A percentile compares a stretch with the other conserved stretches of the same genome.
These are phyloP conservation scores for Paramecium bursaria DNA, from an alignment of 73 alveolate genomes.

Conservation along the genomic window DNA sequence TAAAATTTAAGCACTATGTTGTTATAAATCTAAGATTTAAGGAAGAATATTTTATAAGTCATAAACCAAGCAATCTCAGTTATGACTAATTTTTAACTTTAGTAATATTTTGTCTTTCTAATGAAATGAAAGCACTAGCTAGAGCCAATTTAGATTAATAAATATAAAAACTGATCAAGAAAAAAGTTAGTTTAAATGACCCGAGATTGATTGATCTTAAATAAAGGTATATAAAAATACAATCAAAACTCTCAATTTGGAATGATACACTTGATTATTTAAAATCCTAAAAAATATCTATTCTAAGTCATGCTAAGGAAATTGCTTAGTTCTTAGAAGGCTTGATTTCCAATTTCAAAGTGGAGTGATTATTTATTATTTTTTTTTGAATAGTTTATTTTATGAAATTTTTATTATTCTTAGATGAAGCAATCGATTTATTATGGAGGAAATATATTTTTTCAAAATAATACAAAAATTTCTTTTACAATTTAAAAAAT, in stretches of 20 bases:
- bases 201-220: background rate
- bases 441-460: too few species aligned
- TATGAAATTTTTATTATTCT: too few species aligned
- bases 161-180: constrained; percentile 1
- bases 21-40: background rate
- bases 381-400: background rate
- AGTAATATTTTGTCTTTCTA: constrained; percentile 23
- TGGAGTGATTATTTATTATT: constrained; percentile 10
- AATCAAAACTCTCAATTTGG: background rate
- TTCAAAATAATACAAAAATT: too few species aligned
- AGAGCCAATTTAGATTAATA: background rate
- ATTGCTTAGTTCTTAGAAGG: constrained; percentile 47
- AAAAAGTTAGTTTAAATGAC: background rate
- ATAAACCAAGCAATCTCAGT: background rate
- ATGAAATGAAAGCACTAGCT: constrained; percentile 23
- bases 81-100: constrained; percentile 37
- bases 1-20: constrained; percentile 13
- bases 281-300: background rate
- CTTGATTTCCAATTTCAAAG: constrained; percentile 27
- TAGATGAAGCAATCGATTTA: too few species aligned
- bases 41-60: constrained; percentile 8
- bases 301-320: background rate
- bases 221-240: constrained; percentile 8
- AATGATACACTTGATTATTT: constrained; percentile 14
- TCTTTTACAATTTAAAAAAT: too few species aligned